These are phyloP conservation scores for Tylopilus subfusipes DNA, from an alignment of 768 basidiomycete species.

Conservation along the genomic window DNA sequence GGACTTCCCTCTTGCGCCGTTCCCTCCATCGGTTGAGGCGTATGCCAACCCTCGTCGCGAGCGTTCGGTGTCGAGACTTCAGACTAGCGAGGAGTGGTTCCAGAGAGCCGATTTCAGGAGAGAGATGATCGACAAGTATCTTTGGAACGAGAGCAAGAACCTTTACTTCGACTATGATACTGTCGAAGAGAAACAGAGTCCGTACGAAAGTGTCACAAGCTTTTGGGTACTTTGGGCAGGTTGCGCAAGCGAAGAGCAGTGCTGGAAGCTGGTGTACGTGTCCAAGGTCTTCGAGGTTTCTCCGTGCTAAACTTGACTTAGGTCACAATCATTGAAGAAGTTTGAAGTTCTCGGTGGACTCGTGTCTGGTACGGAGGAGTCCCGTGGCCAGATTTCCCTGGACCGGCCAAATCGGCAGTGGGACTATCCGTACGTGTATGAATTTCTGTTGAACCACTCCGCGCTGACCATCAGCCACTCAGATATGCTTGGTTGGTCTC, in stretches of 20 bases:
- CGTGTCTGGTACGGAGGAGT: conserved; percentile 95
- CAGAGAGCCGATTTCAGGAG: conserved; percentile 80
- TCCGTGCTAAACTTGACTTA: conserved; percentile 33
- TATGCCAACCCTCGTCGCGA: conserved; percentile 63
- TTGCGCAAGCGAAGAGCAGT: conserved; percentile 94
- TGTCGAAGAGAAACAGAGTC: conserved; percentile 80
- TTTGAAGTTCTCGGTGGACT: conserved; percentile 96
- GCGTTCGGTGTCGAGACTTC: conserved; percentile 54
- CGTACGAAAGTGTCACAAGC: conserved; percentile 96
- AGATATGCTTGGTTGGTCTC: conserved; percentile 65
- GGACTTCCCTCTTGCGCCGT: conserved; percentile 86
- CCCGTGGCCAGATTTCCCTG: conserved; percentile 90
- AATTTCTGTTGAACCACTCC: conserved; percentile 3
- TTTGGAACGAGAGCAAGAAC: conserved; percentile 95
- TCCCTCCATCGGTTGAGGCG: conserved; percentile 75
- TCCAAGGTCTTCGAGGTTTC: not conserved
- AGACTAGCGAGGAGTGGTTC: conserved; percentile 91
- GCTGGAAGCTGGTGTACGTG: conserved; percentile 87
- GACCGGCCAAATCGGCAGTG: conserved; percentile 98
- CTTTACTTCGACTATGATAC: conserved; percentile 98
- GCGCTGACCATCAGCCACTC: conserved; percentile 7
- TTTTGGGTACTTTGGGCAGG: conserved; percentile 98
- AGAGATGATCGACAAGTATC: conserved; percentile 84
- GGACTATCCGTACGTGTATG: conserved; percentile 82
- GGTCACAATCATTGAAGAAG: conserved; percentile 84